Evolutionary conservation across 1,139 yeast species (phyloP).

Genomic region (Saccharomyces hybrid): DNA sequence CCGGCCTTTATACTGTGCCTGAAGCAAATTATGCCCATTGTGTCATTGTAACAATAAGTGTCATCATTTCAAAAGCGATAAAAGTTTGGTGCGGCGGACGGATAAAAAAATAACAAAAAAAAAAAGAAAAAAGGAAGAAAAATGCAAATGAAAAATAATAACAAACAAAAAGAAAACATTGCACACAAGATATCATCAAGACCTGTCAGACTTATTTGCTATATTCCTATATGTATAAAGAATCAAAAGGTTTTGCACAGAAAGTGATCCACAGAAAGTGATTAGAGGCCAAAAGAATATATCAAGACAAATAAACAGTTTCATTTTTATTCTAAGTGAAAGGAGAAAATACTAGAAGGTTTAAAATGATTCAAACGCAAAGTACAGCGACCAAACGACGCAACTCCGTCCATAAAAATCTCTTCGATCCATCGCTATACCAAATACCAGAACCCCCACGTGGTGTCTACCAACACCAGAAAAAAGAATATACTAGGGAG

Average conservation of each 20-base stretch:
- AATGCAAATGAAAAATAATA: not conserved
- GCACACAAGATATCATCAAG: too few species aligned
- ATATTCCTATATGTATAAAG: not conserved
- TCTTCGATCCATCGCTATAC: constrained; percentile 20
- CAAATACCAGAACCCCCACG: constrained; percentile 11
- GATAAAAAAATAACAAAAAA: not conserved
- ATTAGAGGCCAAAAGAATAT: not conserved
- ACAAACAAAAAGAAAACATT: not conserved
- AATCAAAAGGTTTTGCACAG: too few species aligned
- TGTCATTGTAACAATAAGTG: not conserved
- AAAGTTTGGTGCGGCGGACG: not conserved
- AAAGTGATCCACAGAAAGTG: not conserved
- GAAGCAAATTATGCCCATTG: not conserved
- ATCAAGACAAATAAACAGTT: not conserved
- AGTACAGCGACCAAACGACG: constrained; percentile 23
- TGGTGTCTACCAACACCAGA: constrained; percentile 14
- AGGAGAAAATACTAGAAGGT: not conserved
- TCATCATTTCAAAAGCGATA: not conserved
- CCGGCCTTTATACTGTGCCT: not conserved
- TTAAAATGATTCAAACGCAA: constrained; percentile 18
- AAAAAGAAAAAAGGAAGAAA: not conserved
- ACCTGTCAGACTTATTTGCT: too few species aligned
- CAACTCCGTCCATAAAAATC: constrained; percentile 19
- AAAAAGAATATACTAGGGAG: constrained; percentile 2
- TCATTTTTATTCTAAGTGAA: not conserved